A percentile compares a stretch with the other conserved stretches of the same genome.
phyloP scores from a whole-genome alignment of 139 green algal genomes.

The Chlorella vulgaris region DNA sequence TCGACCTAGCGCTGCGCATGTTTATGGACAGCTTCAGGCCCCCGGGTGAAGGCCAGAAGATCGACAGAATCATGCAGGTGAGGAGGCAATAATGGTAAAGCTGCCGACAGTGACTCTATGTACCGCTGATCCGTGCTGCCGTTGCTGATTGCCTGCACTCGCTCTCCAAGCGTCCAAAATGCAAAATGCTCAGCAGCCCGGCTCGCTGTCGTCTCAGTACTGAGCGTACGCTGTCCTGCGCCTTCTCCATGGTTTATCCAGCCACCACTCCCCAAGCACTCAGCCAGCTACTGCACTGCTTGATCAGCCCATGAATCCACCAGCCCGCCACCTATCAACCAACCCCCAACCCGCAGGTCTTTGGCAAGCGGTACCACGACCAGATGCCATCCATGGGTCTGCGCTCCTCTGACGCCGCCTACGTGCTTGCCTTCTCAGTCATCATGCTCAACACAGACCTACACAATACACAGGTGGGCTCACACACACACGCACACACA shows the following conservation, averaged over 20 bases:
- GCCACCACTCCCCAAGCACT: too few species aligned
- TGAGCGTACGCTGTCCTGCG: too few species aligned
- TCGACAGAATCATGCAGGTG: slow-evolving; percentile 77
- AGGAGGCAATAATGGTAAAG: slow-evolving; percentile 54
- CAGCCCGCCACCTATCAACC: too few species aligned
- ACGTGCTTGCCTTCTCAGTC: slow-evolving; percentile 82
- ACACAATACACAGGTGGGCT: slow-evolving; percentile 77
- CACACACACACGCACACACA: neutral
- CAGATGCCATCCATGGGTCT: slow-evolving; percentile 42
- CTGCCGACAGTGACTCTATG: too few species aligned
- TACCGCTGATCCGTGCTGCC: neutral
- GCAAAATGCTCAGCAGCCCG: too few species aligned
- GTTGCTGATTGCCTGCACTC: too few species aligned
- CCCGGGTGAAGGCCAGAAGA: slow-evolving; percentile 88
- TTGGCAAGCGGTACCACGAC: slow-evolving; percentile 43
- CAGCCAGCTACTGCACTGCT: too few species aligned
- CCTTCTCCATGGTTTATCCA: too few species aligned
- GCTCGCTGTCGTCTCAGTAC: too few species aligned
- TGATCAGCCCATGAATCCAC: too few species aligned
- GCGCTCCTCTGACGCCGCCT: slow-evolving; percentile 71
- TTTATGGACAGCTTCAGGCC: slow-evolving; percentile 82
- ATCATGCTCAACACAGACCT: slow-evolving; percentile 92
- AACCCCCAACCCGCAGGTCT: slow-evolving; percentile 51
- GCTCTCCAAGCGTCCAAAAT: too few species aligned
- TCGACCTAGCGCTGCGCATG: slow-evolving; percentile 78